These are phyloP conservation scores for Colletotrichum tropicicola DNA, from an alignment of 2,329 filamentous ascomycete species.

Conservation along the genomic window DNA sequence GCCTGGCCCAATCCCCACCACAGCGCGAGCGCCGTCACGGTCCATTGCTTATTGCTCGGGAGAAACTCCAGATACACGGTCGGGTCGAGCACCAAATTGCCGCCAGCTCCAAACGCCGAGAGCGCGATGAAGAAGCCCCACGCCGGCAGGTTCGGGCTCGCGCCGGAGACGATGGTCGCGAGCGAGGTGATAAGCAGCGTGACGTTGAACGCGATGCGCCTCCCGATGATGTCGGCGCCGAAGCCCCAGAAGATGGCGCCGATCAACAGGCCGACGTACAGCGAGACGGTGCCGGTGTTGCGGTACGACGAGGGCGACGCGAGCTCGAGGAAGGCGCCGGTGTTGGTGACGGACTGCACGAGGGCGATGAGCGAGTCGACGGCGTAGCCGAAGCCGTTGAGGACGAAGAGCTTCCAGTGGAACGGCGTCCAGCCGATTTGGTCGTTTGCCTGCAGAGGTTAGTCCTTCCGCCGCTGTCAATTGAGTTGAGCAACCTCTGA, in stretches of 20 bases:
- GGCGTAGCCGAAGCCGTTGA: constrained; percentile 68
- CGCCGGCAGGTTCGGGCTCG: constrained; percentile 67
- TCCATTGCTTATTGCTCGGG: constrained; percentile 66
- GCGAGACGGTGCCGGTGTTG: constrained; percentile 64
- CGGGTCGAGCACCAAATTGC: constrained; percentile 71
- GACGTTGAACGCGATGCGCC: constrained; percentile 71
- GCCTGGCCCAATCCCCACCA: constrained; percentile 61
- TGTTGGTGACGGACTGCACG: constrained; percentile 66
- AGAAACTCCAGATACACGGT: constrained; percentile 56
- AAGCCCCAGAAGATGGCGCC: constrained; percentile 72
- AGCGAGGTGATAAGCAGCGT: constrained; percentile 66
- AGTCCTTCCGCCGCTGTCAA: neutral
- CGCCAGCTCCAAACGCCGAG: constrained; percentile 68
- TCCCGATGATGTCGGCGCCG: constrained; percentile 69
- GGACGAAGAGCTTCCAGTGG: constrained; percentile 67
- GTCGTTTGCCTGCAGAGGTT: constrained; percentile 54
- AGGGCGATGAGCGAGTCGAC: constrained; percentile 57
- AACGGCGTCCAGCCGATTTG: constrained; percentile 69
- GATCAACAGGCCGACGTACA: constrained; percentile 58
- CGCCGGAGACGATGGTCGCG: constrained; percentile 70
- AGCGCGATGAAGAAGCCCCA: constrained; percentile 68
- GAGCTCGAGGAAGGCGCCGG: constrained; percentile 24
- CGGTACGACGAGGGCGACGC: constrained; percentile 52
- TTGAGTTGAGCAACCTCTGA: neutral
- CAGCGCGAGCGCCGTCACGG: constrained; percentile 67